Evolutionary conservation across 768 basidiomycete species (phyloP).

Genomic region (Udeniomyces megalosporus): DNA sequence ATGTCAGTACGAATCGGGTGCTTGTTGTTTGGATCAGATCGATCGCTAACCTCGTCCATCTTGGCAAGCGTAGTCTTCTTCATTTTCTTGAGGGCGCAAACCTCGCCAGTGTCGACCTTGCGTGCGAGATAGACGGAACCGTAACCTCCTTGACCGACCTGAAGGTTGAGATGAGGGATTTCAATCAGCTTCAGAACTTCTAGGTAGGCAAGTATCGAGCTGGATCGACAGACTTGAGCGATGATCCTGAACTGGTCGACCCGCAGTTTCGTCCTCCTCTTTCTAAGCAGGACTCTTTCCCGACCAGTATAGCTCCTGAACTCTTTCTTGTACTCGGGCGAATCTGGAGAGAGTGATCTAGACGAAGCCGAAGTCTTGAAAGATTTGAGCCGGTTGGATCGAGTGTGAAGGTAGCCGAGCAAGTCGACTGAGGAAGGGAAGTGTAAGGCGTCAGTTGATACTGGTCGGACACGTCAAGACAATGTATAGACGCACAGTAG

Average conservation of each 20-base stretch:
- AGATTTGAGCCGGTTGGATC: conserved; percentile 64
- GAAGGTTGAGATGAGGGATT: background rate
- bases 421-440: conserved; percentile 41
- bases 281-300: conserved; percentile 80
- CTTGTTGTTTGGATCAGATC: too few relatives aligned
- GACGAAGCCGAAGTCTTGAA: conserved; percentile 42
- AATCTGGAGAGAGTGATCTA: conserved; percentile 33
- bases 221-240: conserved; percentile 47
- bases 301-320: conserved; percentile 85
- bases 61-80: conserved; percentile 81
- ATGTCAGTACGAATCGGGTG: background rate
- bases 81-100: conserved; percentile 97
- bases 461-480: background rate
- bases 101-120: conserved; percentile 87
- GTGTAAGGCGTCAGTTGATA: background rate
- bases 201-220: too few relatives aligned
- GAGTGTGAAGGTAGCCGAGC: conserved; percentile 68
- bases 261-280: conserved; percentile 76
- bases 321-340: conserved; percentile 40
- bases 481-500: conserved; percentile 41
- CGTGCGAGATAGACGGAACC: conserved; percentile 93
- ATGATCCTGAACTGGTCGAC: conserved; percentile 97
- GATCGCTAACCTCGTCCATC: conserved; percentile 77
- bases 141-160: conserved; percentile 92
- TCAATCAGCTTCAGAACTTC: background rate